Conservation (phyloP, 257 asterid species). For the Craterostigma plantagineum region DNA sequence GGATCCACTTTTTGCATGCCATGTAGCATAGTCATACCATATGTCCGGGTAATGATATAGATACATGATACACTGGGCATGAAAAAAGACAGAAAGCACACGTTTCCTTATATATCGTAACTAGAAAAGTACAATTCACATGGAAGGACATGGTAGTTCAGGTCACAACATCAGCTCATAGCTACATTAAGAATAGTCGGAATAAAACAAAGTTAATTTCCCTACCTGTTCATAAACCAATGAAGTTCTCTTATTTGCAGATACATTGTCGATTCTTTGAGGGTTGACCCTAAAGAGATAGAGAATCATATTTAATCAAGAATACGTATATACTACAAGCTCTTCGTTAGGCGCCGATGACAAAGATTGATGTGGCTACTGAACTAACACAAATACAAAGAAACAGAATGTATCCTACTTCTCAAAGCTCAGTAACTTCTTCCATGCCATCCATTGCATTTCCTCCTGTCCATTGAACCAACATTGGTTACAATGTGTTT, state of each 20-base stretch:
- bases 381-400: too few relatives aligned
- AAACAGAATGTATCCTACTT: too few relatives aligned
- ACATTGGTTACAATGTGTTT: background rate
- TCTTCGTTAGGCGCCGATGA: too few relatives aligned
- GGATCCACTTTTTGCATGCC: conserved; percentile 89
- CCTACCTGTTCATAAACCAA: conserved; percentile 87
- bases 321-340: too few relatives aligned
- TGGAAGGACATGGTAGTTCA: too few relatives aligned
- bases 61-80: conserved; percentile 83
- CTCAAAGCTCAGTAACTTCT: conserved; percentile 61
- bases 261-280: conserved; percentile 75
- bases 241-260: conserved; percentile 61
- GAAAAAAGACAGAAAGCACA: too few relatives aligned
- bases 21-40: conserved; percentile 92
- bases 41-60: conserved; percentile 92
- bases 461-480: conserved; percentile 56
- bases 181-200: too few relatives aligned
- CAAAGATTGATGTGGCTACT: too few relatives aligned
- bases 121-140: too few relatives aligned
- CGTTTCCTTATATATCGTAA: too few relatives aligned
- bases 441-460: conserved; percentile 89
- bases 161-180: too few relatives aligned
- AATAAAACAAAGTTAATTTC: background rate
- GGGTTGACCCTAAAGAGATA: conserved; percentile 98
- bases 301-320: too few relatives aligned